Base-by-base conservation (phyloP, 352 stramenopile species). In the Pythium insidiosum region DNA sequence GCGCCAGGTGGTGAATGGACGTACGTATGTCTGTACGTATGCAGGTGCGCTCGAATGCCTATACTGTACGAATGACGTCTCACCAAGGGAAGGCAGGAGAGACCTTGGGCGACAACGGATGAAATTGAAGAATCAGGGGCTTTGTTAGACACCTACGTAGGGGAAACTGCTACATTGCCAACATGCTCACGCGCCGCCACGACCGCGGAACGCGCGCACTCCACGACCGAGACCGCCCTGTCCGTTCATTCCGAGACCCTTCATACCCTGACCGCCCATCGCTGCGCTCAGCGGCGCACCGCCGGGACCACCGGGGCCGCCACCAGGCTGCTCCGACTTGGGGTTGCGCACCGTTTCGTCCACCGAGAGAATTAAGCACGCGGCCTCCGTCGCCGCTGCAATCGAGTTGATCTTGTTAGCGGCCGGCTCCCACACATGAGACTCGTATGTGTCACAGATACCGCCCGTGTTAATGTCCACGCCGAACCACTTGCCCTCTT, bases 291-390 rank as follows among this genome's bases (percentile, higher is more conserved):
- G 88, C 9, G 88, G 88, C 12, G 69, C 59, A 19, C 67, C 67
- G 22, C 78, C 68, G 23, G 59, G 62, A 34, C 54, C 58, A 38
- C 72, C 64, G 21, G 58, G 58, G 5, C 63, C 69, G 35, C 54
- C 62, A 20, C 26, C 83, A 51, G 62, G 93, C 85, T 98, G 90
- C 68, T 98, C 87, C 54, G 89, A 98, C 64, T 93, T 91, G 15
- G 96, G 96, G 68, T 98, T 99, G 56, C 96, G 92, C 50, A 99
- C 94, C 22, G 97, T 99, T 73, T 99, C 95, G 64, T 99, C 97
- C 54, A 99, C 98, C 33, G 81, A 97, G 24, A 99, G 73, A 62
- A 99, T 98, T 38, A 99, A 86, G 68, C 95, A 98, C 7, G 96
- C 95, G 2, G 97, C 97, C 68, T 99, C 97, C 20, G 91, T 95